Evolutionary conservation across 2,329 filamentous ascomycete species (phyloP).

Genomic region (Rhytidhysteron rufulum): DNA sequence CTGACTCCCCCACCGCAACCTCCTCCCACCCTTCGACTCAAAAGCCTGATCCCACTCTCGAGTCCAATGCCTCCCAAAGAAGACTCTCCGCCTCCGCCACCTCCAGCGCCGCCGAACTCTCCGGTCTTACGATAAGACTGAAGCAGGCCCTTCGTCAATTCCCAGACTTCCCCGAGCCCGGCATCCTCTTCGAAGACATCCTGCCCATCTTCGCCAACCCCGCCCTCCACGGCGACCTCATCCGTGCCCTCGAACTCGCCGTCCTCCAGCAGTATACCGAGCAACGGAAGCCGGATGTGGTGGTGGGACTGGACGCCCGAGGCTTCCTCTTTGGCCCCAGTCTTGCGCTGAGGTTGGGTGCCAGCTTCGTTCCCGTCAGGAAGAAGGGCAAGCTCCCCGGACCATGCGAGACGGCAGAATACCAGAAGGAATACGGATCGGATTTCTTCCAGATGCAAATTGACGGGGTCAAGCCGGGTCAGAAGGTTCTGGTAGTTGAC

Average conservation of each 20-base stretch:
- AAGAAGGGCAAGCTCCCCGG: conserved; percentile 97
- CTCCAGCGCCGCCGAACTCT: conserved; percentile 52
- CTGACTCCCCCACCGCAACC: conserved; percentile 19
- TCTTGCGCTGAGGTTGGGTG: conserved; percentile 76
- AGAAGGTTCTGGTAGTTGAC: conserved; percentile 90
- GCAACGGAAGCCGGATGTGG: conserved; percentile 70
- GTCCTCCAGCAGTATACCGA: conserved; percentile 60
- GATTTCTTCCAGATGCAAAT: conserved; percentile 96
- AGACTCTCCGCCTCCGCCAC: conserved; percentile 46
- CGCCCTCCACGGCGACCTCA: conserved; percentile 67
- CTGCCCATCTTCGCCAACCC: conserved; percentile 88
- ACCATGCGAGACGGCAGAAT: conserved; percentile 77
- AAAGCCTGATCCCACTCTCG: conserved; percentile 31
- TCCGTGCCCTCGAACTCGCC: conserved; percentile 82
- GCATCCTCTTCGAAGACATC: conserved; percentile 97
- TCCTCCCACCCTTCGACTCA: conserved; percentile 27
- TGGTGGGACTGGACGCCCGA: conserved; percentile 89
- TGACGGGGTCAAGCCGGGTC: conserved; percentile 76
- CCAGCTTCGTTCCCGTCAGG: conserved; percentile 86
- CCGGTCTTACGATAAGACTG: conserved; percentile 65
- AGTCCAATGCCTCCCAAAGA: conserved; percentile 44
- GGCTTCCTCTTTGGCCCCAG: conserved; percentile 94
- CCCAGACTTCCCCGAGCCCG: conserved; percentile 85
- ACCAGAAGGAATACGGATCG: conserved; percentile 92
- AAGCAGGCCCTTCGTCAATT: conserved; percentile 74